phyloP scores from a whole-genome alignment of 2,329 filamentous ascomycete species.

The Pseudogymnoascus sp. region DNA sequence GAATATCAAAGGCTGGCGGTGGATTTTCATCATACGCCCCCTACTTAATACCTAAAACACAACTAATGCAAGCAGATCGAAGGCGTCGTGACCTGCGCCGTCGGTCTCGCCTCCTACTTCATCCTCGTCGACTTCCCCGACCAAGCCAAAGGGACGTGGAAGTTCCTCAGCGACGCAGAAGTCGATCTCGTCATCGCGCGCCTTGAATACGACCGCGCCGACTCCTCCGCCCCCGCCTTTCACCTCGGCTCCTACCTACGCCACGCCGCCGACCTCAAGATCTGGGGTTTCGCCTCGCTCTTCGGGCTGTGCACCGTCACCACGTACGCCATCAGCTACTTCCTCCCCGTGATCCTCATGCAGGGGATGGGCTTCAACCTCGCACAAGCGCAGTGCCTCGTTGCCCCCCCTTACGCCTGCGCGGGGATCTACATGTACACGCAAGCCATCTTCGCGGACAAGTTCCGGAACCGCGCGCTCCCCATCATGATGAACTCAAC shows the following conservation, averaged over 20 bases:
- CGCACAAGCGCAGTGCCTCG: slow-evolving; percentile 45
- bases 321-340: slow-evolving; percentile 67
- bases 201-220: slow-evolving; percentile 50
- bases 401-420: slow-evolving; percentile 44
- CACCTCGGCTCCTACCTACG: slow-evolving; percentile 38
- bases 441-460: slow-evolving; percentile 45
- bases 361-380: slow-evolving; percentile 47
- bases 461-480: slow-evolving; percentile 43
- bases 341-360: slow-evolving; percentile 65
- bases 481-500: slow-evolving; percentile 42
- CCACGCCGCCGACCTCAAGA: slow-evolving; percentile 43
- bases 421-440: slow-evolving; percentile 39
- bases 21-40: slow-evolving; percentile 43
- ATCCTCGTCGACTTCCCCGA: slow-evolving; percentile 57
- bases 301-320: slow-evolving; percentile 63
- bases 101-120: slow-evolving; percentile 52
- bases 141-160: slow-evolving; percentile 35
- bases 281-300: slow-evolving; percentile 54
- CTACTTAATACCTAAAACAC: not conserved
- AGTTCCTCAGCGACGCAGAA: slow-evolving; percentile 44
- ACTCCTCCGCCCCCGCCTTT: slow-evolving; percentile 39
- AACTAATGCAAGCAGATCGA: slow-evolving; percentile 22
- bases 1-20: slow-evolving; percentile 44
- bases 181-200: slow-evolving; percentile 41
- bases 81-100: slow-evolving; percentile 43